Evolutionary conservation across 1,284 basidiomycete genomes (phyloP).

Genomic region (Marasmius sp.): DNA sequence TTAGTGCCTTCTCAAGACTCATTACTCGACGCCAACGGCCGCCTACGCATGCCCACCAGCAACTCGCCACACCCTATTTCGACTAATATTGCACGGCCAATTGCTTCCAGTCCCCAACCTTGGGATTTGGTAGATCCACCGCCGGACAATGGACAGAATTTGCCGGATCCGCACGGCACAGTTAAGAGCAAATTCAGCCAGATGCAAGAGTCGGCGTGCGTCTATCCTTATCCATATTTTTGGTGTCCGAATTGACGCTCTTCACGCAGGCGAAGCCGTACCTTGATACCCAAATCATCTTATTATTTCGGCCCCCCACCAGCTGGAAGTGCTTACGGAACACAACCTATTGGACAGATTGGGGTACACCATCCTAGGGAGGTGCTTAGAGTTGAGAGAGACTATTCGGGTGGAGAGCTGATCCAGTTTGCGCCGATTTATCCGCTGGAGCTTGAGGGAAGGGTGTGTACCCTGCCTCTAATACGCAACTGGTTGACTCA

Average conservation of each 20-base stretch:
- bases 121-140: slow-evolving; percentile 62
- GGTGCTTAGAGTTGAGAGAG: slow-evolving; percentile 79
- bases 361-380: slow-evolving; percentile 84
- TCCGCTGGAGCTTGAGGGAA: slow-evolving; percentile 80
- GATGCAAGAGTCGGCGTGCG: slow-evolving; percentile 29
- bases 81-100: not conserved
- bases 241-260: not conserved
- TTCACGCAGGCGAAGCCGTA: slow-evolving; percentile 38
- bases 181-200: slow-evolving; percentile 34
- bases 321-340: slow-evolving; percentile 71
- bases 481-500: slow-evolving; percentile 4
- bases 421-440: slow-evolving; percentile 79
- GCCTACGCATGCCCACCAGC: not conserved
- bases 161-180: slow-evolving; percentile 21
- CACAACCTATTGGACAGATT: slow-evolving; percentile 74
- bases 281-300: slow-evolving; percentile 68
- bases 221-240: slow-evolving; percentile 6
- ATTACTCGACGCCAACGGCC: not conserved
- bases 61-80: not conserved
- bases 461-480: slow-evolving; percentile 50
- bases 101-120: slow-evolving; percentile 45
- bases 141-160: slow-evolving; percentile 29
- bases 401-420: slow-evolving; percentile 80
- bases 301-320: slow-evolving; percentile 84
- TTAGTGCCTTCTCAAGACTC: not conserved